Percentiles rank a stretch among this genome's conserved stretches.
Evolutionary conservation across 768 basidiomycete genomes (phyloP).

Genomic region (Kwoniella dendrophila): DNA sequence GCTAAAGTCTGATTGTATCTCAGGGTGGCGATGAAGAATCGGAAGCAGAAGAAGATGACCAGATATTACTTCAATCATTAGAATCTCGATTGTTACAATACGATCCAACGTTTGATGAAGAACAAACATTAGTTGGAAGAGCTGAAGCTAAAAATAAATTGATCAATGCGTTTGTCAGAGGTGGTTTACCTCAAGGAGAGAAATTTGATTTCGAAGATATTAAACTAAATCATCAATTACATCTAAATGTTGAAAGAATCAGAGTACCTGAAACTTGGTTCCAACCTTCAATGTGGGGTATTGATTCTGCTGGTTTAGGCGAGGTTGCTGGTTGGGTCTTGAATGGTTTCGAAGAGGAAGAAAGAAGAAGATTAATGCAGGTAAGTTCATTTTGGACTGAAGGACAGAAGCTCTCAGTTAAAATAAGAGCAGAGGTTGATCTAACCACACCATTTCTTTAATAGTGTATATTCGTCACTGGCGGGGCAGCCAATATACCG

Average conservation of each 20-base stretch:
- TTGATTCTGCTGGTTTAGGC: slow-evolving; percentile 91
- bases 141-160: slow-evolving; percentile 78
- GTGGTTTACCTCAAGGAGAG: slow-evolving; percentile 46
- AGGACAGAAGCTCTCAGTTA: not conserved
- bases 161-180: slow-evolving; percentile 72
- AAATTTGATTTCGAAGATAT: slow-evolving; percentile 66
- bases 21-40: slow-evolving; percentile 63
- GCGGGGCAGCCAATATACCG: slow-evolving; percentile 73
- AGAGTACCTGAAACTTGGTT: slow-evolving; percentile 91
- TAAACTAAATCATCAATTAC: slow-evolving; percentile 65
- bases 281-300: slow-evolving; percentile 87
- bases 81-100: slow-evolving; percentile 78
- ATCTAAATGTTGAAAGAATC: slow-evolving; percentile 86
- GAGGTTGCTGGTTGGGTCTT: slow-evolving; percentile 87
- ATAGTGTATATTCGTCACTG: slow-evolving; percentile 88
- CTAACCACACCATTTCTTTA: slow-evolving; percentile 8
- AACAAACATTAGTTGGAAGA: slow-evolving; percentile 79
- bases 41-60: slow-evolving; percentile 85
- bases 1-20: not conserved
- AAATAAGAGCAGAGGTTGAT: not conserved
- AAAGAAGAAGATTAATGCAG: slow-evolving; percentile 73
- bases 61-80: slow-evolving; percentile 68
- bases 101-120: slow-evolving; percentile 80
- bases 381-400: slow-evolving; percentile 59
- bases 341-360: slow-evolving; percentile 67